Base-by-base conservation (phyloP, 1,284 basidiomycete genomes). In the Heterobasidion irregulare region DNA sequence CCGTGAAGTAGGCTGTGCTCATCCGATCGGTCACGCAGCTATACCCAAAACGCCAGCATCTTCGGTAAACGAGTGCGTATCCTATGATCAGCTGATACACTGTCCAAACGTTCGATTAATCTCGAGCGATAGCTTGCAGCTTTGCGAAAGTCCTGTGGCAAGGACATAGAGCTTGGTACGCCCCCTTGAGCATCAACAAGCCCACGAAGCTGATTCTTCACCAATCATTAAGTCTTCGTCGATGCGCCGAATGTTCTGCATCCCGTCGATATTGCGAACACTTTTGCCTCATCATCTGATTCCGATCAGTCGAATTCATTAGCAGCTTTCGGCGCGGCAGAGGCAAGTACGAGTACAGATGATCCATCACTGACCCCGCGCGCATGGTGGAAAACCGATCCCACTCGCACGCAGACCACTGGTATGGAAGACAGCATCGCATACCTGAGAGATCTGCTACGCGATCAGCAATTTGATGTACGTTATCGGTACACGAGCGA, bases 11-110 rank as follows among this genome's bases (percentile, higher is more conserved):
- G 7, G 15, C 46, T 38, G n/a, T 9, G 46, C 13, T 16, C 26
- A 50, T 19, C 41, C 50, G 15, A 49, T 41, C 34, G 59, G 64
- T 15, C 63, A 62, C 62, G 62, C 59, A 93, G 92, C 18, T 92
- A 89, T 66, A 83, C 89, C 6, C 92, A 94, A 68, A 94, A 89
- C 63, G 87, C 83, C 4, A 73, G 64, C 52, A 86, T 92, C 61
- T 89, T 93, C 70, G 85, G 78, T 65, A 93, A 90, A 72, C 79
- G 89, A 68, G 92, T 89, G 57, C 63, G 80, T 68, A 53, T 36
- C 45, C 47, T 47, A n/a, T 44, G 18, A 50, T 54, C 52, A 44
- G 8, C 33, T 36, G 36, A 26, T 26, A 26, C 26, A 26, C 26
- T 57, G 48, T 26, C 8, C 51, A 65, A 64, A 62, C 66, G 47